phyloP scores from a whole-genome alignment of 1,139 yeast species.

The Lodderomyces oxycetoniae region DNA sequence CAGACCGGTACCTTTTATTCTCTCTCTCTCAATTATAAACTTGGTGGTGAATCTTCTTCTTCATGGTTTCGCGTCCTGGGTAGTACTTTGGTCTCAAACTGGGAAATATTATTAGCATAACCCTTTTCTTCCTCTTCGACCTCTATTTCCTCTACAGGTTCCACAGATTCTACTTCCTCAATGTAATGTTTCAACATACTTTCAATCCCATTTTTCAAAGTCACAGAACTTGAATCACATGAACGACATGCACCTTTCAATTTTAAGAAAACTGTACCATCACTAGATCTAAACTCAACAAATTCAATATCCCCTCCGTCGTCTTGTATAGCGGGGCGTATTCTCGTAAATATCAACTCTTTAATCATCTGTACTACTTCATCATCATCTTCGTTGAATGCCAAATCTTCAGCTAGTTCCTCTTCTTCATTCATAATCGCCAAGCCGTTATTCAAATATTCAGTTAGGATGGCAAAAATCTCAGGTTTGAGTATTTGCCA shows the following conservation, averaged over 20 bases:
- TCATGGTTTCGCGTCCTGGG: slow-evolving; percentile 27
- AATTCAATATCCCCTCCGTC: slow-evolving; percentile 84
- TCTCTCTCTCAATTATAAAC: slow-evolving; percentile 24
- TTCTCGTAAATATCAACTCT: slow-evolving; percentile 88
- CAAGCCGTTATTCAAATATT: slow-evolving; percentile 73
- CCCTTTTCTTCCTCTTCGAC: slow-evolving; percentile 17
- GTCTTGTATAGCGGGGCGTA: slow-evolving; percentile 88
- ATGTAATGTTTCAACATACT: slow-evolving; percentile 77
- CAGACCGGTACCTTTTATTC: no score
- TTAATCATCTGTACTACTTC: slow-evolving; percentile 87
- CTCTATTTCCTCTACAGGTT: slow-evolving; percentile 43
- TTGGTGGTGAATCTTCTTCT: slow-evolving; percentile 34
- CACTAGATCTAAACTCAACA: slow-evolving; percentile 55
- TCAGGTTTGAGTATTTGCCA: slow-evolving; percentile 90
- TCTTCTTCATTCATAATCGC: slow-evolving; percentile 43
- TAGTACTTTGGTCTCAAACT: slow-evolving; percentile 23
- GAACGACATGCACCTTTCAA: slow-evolving; percentile 78
- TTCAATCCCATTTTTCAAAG: slow-evolving; percentile 75
- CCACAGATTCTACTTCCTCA: slow-evolving; percentile 69
- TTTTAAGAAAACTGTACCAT: slow-evolving; percentile 63
- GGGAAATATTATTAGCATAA: no score
- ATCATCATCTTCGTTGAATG: slow-evolving; percentile 55
- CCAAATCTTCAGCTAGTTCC: slow-evolving; percentile 31
- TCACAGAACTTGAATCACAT: slow-evolving; percentile 71
- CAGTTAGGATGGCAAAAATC: slow-evolving; percentile 79